A percentile compares a stretch with the other conserved stretches of the same genome.
These are phyloP conservation scores for Arthromyces matolae DNA, from an alignment of 768 basidiomycete genomes.

Conservation along the genomic window DNA sequence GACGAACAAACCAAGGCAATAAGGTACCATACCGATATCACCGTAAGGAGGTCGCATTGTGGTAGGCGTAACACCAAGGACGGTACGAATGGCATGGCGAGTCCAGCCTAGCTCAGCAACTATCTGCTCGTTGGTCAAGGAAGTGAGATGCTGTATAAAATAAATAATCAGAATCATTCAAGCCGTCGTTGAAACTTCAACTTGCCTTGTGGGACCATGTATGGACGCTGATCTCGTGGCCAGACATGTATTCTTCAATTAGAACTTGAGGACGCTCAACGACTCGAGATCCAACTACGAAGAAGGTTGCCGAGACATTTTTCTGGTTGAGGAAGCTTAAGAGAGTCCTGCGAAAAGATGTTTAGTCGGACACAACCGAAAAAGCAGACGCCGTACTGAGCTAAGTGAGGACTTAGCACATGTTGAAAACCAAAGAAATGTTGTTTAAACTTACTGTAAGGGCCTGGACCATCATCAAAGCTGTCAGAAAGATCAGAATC, in stretches of 20 bases:
- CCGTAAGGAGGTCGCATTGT: conserved; percentile 81
- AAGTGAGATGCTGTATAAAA: conserved; percentile 52
- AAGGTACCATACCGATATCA: conserved; percentile 54
- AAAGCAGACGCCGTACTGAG: conserved; percentile 17
- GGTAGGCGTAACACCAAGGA: conserved; percentile 73
- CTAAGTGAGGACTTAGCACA: conserved; percentile 14
- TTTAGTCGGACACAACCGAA: not conserved
- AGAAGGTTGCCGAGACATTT: conserved; percentile 79
- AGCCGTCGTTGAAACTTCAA: not conserved
- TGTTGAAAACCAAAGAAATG: not conserved
- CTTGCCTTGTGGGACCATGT: conserved; percentile 84
- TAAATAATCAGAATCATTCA: conserved; percentile 3
- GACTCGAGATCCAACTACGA: conserved; percentile 83
- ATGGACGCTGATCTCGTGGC: conserved; percentile 81
- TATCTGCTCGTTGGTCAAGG: conserved; percentile 74
- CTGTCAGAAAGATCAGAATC: conserved; percentile 27
- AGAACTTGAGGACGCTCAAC: conserved; percentile 74
- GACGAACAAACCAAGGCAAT: not conserved
- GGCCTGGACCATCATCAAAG: conserved; percentile 86
- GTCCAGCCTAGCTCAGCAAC: conserved; percentile 96
- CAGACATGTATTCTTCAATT: conserved; percentile 74
- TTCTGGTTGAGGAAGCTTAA: conserved; percentile 67
- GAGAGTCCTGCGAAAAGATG: conserved; percentile 43
- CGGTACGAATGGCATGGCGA: conserved; percentile 73
- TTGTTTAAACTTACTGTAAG: conserved; percentile 57